A percentile compares a stretch with the other conserved stretches of the same genome.
phyloP scores from a whole-genome alignment of 352 stramenopile genomes.

The Ophiocytium majus region DNA sequence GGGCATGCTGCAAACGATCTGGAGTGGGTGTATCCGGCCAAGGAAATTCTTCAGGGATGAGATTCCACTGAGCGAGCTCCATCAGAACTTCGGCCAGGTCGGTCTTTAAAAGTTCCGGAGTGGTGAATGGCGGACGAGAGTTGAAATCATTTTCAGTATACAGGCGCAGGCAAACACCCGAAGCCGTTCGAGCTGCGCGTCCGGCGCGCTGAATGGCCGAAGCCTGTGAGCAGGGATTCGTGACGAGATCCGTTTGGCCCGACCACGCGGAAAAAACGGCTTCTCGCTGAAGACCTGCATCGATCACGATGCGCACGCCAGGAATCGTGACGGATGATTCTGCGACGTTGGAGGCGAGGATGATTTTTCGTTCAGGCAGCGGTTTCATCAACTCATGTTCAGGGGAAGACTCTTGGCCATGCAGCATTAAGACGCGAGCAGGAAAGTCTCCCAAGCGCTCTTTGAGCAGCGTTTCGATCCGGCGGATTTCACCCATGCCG shows the following conservation, averaged over 20 bases:
- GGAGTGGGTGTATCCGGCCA: background rate
- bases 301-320: slow-evolving; percentile 68
- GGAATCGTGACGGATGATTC: slow-evolving; percentile 84
- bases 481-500: background rate
- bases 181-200: slow-evolving; percentile 82
- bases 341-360: slow-evolving; percentile 81
- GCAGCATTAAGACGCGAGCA: background rate
- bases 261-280: background rate
- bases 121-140: background rate
- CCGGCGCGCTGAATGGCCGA: slow-evolving; percentile 83
- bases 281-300: slow-evolving; percentile 59
- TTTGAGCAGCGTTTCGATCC: too few species aligned
- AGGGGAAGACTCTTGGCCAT: too few species aligned
- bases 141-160: slow-evolving; percentile 45
- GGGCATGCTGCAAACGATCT: background rate
- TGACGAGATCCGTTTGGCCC: background rate
- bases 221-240: background rate
- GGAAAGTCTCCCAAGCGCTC: background rate
- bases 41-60: background rate
- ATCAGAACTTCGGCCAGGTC: background rate
- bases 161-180: slow-evolving; percentile 86
- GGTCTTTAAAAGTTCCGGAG: background rate
- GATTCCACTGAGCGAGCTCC: background rate
- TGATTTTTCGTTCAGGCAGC: slow-evolving; percentile 64
- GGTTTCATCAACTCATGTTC: background rate